A percentile compares a stretch with the other conserved stretches of the same genome.
Evolutionary conservation across 371 early-diverging fungal species (phyloP).

Genomic region (Mucor saturninus): DNA sequence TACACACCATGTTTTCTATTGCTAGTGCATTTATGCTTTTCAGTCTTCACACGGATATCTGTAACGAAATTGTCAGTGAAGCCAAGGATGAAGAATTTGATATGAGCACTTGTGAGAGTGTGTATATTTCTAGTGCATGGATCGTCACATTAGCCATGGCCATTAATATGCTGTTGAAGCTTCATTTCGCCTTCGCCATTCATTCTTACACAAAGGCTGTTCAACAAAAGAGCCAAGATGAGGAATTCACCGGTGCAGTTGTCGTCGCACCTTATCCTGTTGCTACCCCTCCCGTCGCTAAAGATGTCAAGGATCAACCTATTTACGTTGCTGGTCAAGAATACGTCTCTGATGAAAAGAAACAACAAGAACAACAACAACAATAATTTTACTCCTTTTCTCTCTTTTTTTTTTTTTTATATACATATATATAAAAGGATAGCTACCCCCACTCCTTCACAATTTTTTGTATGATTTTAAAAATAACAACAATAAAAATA

Average conservation of each 20-base stretch:
- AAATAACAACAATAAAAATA: neutral
- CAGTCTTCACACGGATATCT: slow-evolving; percentile 41
- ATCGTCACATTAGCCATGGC: slow-evolving; percentile 44
- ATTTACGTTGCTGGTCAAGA: slow-evolving; percentile 53
- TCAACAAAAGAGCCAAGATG: slow-evolving; percentile 12
- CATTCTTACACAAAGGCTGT: slow-evolving; percentile 39
- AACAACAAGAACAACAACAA: slow-evolving; percentile 15
- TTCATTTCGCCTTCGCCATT: slow-evolving; percentile 54
- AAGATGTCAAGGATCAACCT: slow-evolving; percentile 26
- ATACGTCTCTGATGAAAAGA: slow-evolving; percentile 49
- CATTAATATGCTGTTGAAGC: slow-evolving; percentile 45
- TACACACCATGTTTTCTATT: slow-evolving; percentile 46
- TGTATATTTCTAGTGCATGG: slow-evolving; percentile 38
- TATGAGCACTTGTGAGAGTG: slow-evolving; percentile 43
- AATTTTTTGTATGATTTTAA: neutral
- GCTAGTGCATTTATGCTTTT: slow-evolving; percentile 42
- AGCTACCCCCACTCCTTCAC: neutral
- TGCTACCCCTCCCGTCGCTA: slow-evolving; percentile 13
- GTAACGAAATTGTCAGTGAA: slow-evolving; percentile 41
- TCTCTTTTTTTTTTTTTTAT: neutral
- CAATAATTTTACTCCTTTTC: neutral
- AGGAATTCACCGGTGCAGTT: slow-evolving; percentile 11
- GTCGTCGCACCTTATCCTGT: slow-evolving; percentile 37
- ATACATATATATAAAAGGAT: neutral
- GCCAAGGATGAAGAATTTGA: slow-evolving; percentile 38